Percentiles rank a stretch among this genome's conserved stretches.
Conservation (phyloP, 768 basidiomycete genomes). For the Mycena epipterygia region DNA sequence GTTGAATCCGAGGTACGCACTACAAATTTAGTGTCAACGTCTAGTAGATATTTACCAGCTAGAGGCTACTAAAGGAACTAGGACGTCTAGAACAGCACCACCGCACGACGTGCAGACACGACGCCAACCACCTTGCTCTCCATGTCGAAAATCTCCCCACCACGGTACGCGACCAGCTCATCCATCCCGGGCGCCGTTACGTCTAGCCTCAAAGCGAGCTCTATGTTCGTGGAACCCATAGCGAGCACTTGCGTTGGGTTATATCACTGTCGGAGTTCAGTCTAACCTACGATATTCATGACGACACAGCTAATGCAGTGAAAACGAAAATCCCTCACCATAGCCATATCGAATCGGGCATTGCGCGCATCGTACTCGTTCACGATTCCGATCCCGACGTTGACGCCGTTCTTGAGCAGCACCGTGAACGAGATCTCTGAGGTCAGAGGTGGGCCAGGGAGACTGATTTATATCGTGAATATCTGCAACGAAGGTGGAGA, state of each 20-base stretch:
- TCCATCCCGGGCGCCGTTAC: constrained; percentile 20
- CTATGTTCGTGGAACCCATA: constrained; percentile 57
- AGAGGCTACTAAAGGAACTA: too few species aligned
- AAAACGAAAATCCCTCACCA: constrained; percentile 64
- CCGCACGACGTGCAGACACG: constrained; percentile 48
- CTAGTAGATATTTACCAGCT: too few species aligned
- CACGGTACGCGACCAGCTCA: constrained; percentile 57
- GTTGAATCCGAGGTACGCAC: too few species aligned
- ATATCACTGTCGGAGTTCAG: constrained; percentile 54
- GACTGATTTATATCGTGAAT: constrained; percentile 43
- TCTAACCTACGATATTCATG: constrained; percentile 47
- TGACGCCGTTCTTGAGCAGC: constrained; percentile 79
- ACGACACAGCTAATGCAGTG: neutral
- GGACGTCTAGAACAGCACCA: constrained; percentile 53
- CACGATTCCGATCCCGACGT: constrained; percentile 75
- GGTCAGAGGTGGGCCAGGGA: constrained; percentile 84
- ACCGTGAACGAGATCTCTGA: constrained; percentile 64
- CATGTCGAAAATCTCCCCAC: constrained; percentile 58
- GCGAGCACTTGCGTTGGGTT: constrained; percentile 51
- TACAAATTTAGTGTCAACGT: too few species aligned
- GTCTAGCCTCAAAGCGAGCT: constrained; percentile 54
- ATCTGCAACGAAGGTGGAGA: neutral
- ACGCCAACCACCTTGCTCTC: constrained; percentile 61
- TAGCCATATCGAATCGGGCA: constrained; percentile 83
- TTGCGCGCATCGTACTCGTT: constrained; percentile 82